Percentiles rank a stretch among this genome's conserved stretches.
Evolutionary conservation across 352 stramenopile species (phyloP).

Genomic region (Phytophthora sp.): DNA sequence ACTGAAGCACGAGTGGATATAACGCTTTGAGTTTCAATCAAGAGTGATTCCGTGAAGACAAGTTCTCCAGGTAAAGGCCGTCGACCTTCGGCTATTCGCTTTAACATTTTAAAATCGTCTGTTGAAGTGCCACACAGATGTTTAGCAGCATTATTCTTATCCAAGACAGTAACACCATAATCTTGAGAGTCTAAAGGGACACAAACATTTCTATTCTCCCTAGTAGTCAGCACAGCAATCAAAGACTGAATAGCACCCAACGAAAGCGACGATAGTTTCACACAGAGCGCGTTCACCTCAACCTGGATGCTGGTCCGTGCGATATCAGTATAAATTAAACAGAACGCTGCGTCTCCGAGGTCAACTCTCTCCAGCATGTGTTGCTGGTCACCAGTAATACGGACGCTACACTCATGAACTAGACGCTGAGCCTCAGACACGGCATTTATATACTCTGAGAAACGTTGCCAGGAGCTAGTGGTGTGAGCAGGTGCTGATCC

Average conservation of each 20-base stretch:
- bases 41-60: conserved; percentile 63
- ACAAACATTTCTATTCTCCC: not conserved
- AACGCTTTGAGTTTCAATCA: conserved; percentile 64
- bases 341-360: conserved; percentile 1
- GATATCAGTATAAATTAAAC: conserved; percentile 36
- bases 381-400: conserved; percentile 50
- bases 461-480: conserved; percentile 56
- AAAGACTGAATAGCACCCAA: conserved; percentile 40
- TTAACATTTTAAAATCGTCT: conserved; percentile 70
- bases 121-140: conserved; percentile 11
- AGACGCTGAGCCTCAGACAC: conserved; percentile 53
- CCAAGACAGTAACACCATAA: too few relatives aligned
- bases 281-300: conserved; percentile 47
- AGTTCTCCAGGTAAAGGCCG: conserved; percentile 66
- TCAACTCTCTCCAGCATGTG: conserved; percentile 44
- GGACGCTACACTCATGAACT: conserved; percentile 62
- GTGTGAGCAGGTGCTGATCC: conserved; percentile 45
- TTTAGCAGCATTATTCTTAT: not conserved
- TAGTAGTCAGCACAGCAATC: conserved; percentile 1
- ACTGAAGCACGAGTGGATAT: conserved; percentile 8
- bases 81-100: conserved; percentile 52
- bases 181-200: too few relatives aligned
- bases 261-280: conserved; percentile 59
- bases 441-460: conserved; percentile 46
- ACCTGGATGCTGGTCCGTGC: conserved; percentile 39